phyloP scores from a whole-genome alignment of 805 yeast species.

The Wickerhamiella azyma region DNA sequence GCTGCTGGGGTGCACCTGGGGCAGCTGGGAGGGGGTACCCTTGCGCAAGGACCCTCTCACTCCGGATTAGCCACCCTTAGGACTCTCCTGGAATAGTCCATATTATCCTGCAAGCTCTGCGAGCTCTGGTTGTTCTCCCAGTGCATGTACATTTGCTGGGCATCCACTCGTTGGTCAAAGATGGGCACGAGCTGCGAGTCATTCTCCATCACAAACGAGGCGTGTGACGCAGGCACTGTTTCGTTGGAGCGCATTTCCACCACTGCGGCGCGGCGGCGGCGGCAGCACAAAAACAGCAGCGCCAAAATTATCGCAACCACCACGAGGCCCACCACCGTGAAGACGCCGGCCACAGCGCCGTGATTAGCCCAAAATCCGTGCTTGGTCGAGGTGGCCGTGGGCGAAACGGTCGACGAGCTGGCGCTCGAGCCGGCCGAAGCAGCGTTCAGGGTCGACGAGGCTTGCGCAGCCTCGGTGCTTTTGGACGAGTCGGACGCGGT shows the following conservation, averaged over 20 bases:
- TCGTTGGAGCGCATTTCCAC: conserved; percentile 1
- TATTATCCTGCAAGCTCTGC: conserved; percentile 39
- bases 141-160: conserved; percentile 37
- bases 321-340: conserved; percentile 64
- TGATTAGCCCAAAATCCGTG: conserved; percentile 43
- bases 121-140: conserved; percentile 35
- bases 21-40: background rate
- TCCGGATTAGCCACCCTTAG: conserved; percentile 42
- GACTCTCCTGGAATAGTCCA: conserved; percentile 44
- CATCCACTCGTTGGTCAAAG: conserved; percentile 53
- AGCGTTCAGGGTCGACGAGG: conserved; percentile 6
- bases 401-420: background rate
- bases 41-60: background rate
- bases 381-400: background rate
- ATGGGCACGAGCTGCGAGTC: conserved; percentile 24
- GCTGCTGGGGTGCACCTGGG: too few species aligned
- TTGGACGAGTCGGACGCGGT: conserved; percentile 8
- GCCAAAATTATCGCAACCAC: conserved; percentile 32
- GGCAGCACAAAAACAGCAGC: conserved; percentile 33
- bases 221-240: conserved; percentile 14
- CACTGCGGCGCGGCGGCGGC: conserved; percentile 16
- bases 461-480: conserved; percentile 10
- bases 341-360: conserved; percentile 78
- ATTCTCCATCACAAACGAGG: conserved; percentile 18
- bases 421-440: background rate